Evolutionary conservation across 345 rosid genomes (phyloP).

Genomic region (Syzygium grande): DNA sequence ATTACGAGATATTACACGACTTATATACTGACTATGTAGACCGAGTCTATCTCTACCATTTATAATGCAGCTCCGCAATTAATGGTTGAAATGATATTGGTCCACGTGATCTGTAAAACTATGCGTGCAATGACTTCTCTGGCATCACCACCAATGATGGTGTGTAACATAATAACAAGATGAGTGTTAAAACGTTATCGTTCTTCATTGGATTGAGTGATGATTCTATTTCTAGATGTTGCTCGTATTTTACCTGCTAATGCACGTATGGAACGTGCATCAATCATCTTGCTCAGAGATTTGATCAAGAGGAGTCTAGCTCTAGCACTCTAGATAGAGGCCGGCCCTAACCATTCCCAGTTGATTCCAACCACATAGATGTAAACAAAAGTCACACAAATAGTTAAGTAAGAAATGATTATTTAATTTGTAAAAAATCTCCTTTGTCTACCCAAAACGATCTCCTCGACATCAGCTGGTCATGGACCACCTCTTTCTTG

Average conservation of each 20-base stretch:
- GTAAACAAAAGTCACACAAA: neutral
- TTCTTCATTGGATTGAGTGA: neutral
- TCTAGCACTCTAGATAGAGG: neutral
- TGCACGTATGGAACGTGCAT: neutral
- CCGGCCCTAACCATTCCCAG: neutral
- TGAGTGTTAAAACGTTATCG: neutral
- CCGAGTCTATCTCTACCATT: neutral
- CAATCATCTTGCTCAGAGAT: neutral
- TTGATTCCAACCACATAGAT: neutral
- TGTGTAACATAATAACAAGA: neutral
- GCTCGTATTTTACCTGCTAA: neutral
- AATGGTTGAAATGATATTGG: neutral
- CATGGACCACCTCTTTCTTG: neutral
- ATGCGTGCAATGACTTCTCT: neutral
- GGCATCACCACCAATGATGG: too few species aligned
- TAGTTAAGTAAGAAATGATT: neutral
- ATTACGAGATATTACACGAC: neutral
- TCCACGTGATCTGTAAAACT: neutral
- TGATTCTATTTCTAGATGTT: neutral
- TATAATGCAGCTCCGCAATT: neutral
- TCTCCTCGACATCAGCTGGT: neutral
- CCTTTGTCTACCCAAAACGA: neutral
- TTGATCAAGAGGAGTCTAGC: neutral
- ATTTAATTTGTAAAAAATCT: neutral
- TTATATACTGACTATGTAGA: fast-evolving